These are phyloP conservation scores for Syzygium aromaticum DNA, from an alignment of 345 rosid species.

Conservation along the genomic window DNA sequence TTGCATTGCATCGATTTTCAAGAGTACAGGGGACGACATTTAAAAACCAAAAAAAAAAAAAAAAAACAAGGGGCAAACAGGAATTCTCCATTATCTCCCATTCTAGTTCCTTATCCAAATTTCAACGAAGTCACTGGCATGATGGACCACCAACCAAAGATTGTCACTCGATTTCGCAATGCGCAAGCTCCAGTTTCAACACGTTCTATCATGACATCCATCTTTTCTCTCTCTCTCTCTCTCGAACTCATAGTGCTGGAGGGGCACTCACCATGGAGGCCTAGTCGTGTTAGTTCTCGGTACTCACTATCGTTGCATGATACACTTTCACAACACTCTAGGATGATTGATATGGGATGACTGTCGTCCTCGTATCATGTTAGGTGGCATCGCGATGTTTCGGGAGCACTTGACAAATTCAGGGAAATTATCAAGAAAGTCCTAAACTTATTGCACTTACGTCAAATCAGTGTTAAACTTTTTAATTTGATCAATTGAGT, in stretches of 20 bases:
- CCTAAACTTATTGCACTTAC: too few species aligned
- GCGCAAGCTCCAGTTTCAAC: not conserved
- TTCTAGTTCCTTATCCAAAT: not conserved
- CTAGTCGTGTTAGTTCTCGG: not conserved
- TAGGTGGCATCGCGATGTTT: not conserved
- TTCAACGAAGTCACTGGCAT: not conserved
- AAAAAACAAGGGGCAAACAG: not conserved
- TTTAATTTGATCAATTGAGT: too few species aligned
- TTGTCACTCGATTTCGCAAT: not conserved
- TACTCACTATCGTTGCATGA: not conserved
- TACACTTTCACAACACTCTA: not conserved
- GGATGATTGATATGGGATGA: not conserved
- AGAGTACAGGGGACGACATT: not conserved
- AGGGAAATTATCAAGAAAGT: too few species aligned
- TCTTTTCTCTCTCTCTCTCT: not conserved
- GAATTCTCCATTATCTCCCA: not conserved
- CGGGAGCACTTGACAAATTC: not conserved
- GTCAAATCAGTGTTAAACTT: too few species aligned
- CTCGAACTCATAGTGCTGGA: not conserved
- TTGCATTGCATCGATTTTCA: not conserved
- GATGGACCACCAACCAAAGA: not conserved
- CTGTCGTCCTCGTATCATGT: not conserved
- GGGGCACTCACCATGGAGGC: not conserved
- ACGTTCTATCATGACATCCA: not conserved
- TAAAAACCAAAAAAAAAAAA: too few species aligned